Base-by-base conservation (phyloP, 2,329 filamentous ascomycete species). In the Penicillium decumbens region DNA sequence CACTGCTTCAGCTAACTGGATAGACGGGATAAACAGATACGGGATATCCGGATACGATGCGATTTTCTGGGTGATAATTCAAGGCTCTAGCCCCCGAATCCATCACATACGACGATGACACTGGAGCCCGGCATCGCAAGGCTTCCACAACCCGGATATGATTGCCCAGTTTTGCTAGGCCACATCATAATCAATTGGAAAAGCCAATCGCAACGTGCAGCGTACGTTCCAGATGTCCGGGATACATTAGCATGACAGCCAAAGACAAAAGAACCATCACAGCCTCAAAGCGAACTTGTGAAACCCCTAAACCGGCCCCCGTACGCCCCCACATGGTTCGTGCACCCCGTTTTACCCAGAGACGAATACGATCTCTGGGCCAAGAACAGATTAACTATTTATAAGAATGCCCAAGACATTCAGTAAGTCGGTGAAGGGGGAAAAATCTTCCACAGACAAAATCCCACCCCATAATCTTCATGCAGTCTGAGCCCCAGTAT, bases 291-390 rank as follows among this genome's bases (percentile, higher is more conserved):
- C 28, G 41, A 30, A 9, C 23, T n/a, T 45, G 38, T 4, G 13
- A n/a, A 27, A 41, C 12, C 32, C 39, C 39, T 30, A 23, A 37
- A 12, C 42, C 41, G 23, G 13, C 35, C 50, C n/a, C n/a, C n/a
- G n/a, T n/a, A n/a, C n/a, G n/a, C n/a, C n/a, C 41, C 46, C 50
- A 52, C 46, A 47, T 43, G 53, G 52, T 44, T 55, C 49, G 49
- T 55, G 51, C 47, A 25, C 15, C 25, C 18, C 20, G 12, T 47
- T 27, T 30, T 18, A 6, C n/a, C n/a, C 40, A 15, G 24, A 58
- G 51, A 58, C 55, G 50, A 58, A 48, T 57, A 58, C 56, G 54
- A 37, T 30, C 4, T 1, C 18, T 39, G 42, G 20, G 41, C 47
- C 41, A 49, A 44, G 47, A 52, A 52, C 33, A 18, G 41, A 30